Base-by-base conservation (phyloP, 495 filamentous ascomycete species). In the Ramalina intermedia region DNA sequence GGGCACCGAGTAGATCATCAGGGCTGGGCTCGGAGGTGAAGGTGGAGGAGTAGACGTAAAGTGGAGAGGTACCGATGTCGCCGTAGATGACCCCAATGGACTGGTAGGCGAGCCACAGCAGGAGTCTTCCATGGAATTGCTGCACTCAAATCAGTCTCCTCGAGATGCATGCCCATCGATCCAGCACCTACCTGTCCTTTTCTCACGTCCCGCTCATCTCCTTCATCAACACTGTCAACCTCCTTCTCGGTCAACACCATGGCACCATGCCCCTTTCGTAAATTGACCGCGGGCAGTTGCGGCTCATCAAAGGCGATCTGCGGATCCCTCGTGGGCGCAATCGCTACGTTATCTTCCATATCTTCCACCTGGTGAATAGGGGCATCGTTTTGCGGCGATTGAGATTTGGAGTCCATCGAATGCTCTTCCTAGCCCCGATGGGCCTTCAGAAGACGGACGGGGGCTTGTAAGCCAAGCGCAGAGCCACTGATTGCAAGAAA, bases 11-110 rank as follows among this genome's bases (percentile, higher is more conserved):
- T 0, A 87, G 69, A 55, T 83, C 76, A 20, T 75, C 68, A 47
- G 76, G 67, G 11, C 65, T 68, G 3, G 82, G 82, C 6, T 67
- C 60, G 0, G 61, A 62, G 39, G 67, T 63, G 57, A 85, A 85
- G 0, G 81, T 85, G 13, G 81, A 83, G 17, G 80, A 84, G 51
- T 66, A 85, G 46, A 84, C 81, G 51, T 85, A 85, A 24, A 85
- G 72, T 9, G 82, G 82, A 48, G 74, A 81, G 12, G 82, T 85
- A 36, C 82, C 82, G 52, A 85, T 87, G 51, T 87, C 82, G 7
- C 82, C 82, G 57, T 85, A 87, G 37, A 87, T 85, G 43, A 80
- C 78, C 37, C 82, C 82, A 38, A 77, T 73, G 0, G 75, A 79
- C 59, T 84, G 80, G 57, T 85, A 85, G 6, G 81, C 71, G 29